Evolutionary conservation across 495 filamentous ascomycete species (phyloP).

Genomic region (Aspergillus sclerotioniger): DNA sequence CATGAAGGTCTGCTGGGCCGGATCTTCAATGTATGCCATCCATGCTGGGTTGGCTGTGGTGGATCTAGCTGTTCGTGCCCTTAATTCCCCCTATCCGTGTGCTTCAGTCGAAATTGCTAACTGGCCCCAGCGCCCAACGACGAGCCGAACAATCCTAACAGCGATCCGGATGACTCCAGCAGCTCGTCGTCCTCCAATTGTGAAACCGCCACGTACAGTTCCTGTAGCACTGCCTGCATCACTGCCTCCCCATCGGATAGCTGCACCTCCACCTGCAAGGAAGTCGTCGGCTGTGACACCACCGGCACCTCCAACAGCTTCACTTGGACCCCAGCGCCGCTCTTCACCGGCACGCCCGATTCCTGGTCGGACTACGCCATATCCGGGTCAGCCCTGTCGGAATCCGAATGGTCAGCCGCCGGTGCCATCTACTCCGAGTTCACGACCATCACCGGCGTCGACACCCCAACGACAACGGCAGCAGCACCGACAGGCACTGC

Average conservation of each 20-base stretch:
- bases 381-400: not conserved
- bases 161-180: not conserved
- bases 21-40: not conserved
- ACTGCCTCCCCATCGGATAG: not conserved
- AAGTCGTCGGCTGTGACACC: constrained; percentile 1
- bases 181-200: not conserved
- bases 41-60: constrained; percentile 5
- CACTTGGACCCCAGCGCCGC: not conserved
- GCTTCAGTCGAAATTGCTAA: not conserved
- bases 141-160: not conserved
- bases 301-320: not conserved
- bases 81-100: not conserved
- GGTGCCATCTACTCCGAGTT: not conserved
- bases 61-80: not conserved
- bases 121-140: not conserved
- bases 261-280: not conserved
- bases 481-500: not conserved
- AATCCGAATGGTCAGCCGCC: not conserved
- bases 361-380: not conserved
- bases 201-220: not conserved
- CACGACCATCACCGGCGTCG: not conserved
- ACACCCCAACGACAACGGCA: not conserved
- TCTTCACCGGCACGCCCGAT: not conserved
- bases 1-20: not conserved
- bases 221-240: not conserved